Evolutionary conservation across 2,329 filamentous ascomycete genomes (phyloP), one percentile per base, ranked within the genome.

Genomic region (Colletotrichum musae): DNA sequence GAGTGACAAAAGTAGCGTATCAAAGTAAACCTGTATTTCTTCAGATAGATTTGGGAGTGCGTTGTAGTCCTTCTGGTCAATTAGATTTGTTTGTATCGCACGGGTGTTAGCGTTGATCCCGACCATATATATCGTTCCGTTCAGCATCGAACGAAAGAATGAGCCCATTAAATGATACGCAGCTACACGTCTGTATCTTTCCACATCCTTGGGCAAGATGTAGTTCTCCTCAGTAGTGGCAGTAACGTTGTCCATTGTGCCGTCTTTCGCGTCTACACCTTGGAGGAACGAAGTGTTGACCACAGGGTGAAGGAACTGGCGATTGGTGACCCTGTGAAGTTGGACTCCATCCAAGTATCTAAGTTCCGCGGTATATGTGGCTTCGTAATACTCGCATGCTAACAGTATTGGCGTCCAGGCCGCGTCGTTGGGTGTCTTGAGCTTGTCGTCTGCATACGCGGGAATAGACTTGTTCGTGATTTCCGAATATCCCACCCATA

Each of bases 51-150:
- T 68, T 1, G 66, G 26, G 6, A 68, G 71, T 10, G 74, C 70
- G 48, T 77, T 73, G 43, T 71, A 77, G 7, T 75, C 73, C 16
- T 58, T 74, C 26, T 58, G 74, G 56, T 80, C 75, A 10, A 84
- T 74, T 3, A 85, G 75, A n/a, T 78, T 77, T 5, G 83, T 84
- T 58, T 80, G 80, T 4, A 80, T 75, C 9, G 80, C 76, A 6
- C 79, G 74, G 1, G 77, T 77, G 50, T 72, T 70, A n/a, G 68
- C 74, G 4, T 77, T 72, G 6, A 71, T 70, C 39, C 66, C 73
- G 16, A 67, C 62, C 7, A 72, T 58, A n/a, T 73, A 65, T 43
- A 80, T 71, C 15, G 74, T 77, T 15, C 79, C 79, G 41, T 77
- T 72, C 13, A 80, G 18, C 36, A 75, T 75, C 6, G 68, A n/a